Conservation (phyloP, 495 filamentous ascomycete species). For the Penicillium ochrochloron region DNA sequence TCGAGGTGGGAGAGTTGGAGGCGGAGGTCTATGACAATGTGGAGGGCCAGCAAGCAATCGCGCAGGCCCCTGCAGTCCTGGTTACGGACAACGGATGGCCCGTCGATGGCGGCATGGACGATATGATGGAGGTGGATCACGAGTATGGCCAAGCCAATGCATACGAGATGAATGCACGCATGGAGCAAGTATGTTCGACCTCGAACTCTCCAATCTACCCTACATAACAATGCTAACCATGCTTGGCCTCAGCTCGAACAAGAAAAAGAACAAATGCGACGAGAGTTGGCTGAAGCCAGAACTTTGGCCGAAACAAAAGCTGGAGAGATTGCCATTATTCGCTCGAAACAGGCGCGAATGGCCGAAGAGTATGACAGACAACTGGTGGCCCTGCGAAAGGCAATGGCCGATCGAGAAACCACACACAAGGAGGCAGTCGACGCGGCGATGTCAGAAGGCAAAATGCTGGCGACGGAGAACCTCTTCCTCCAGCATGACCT, state of each 20-base stretch:
- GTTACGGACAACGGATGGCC: constrained; percentile 13
- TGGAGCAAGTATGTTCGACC: constrained; percentile 34
- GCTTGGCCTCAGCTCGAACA: constrained; percentile 50
- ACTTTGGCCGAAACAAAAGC: constrained; percentile 55
- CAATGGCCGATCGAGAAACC: constrained; percentile 58
- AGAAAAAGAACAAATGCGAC: constrained; percentile 54
- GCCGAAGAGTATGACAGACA: constrained; percentile 60
- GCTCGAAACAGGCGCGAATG: constrained; percentile 62
- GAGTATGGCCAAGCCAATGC: constrained; percentile 30
- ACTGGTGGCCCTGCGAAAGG: constrained; percentile 54
- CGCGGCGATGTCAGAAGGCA: constrained; percentile 56
- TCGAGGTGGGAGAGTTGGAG: constrained; percentile 60
- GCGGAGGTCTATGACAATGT: constrained; percentile 57
- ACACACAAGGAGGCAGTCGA: constrained; percentile 63
- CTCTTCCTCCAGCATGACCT: constrained; percentile 69
- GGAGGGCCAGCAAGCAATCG: constrained; percentile 34
- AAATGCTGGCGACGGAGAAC: constrained; percentile 66
- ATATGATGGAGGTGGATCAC: constrained; percentile 40
- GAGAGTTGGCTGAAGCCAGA: constrained; percentile 55
- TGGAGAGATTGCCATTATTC: constrained; percentile 71
- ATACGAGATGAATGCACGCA: constrained; percentile 28
- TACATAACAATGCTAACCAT: constrained; percentile 36
- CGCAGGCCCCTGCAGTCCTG: constrained; percentile 22
- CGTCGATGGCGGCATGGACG: constrained; percentile 19
- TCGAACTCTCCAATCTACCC: not conserved